Evolutionary conservation across 2,329 filamentous ascomycete species (phyloP).

Genomic region (Neophaeococcomyces aloes): DNA sequence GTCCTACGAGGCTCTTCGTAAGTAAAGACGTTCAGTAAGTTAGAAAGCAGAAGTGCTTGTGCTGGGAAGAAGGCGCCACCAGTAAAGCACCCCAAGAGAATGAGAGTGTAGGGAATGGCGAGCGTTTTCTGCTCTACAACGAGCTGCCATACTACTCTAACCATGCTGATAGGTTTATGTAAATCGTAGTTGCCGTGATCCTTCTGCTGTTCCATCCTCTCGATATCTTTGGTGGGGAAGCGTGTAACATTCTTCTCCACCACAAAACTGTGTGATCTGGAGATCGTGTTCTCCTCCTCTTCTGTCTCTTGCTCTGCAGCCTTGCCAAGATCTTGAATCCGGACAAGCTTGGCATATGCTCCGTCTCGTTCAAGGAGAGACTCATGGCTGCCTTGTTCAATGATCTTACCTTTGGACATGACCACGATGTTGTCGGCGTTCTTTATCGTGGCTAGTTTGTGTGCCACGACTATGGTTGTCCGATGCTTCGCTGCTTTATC

Average conservation of each 20-base stretch:
- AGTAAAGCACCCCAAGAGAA: conserved; percentile 23
- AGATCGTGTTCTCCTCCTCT: conserved; percentile 12
- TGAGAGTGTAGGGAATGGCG: conserved; percentile 25
- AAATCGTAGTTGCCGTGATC: conserved; percentile 12
- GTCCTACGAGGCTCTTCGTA: conserved; percentile 44
- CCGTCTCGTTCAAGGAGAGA: conserved; percentile 30
- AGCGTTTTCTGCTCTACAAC: conserved; percentile 20
- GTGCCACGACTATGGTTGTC: conserved; percentile 28
- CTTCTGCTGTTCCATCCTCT: conserved; percentile 22
- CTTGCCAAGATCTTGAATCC: conserved; percentile 36
- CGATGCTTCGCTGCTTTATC: conserved; percentile 55
- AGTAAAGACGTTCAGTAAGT: conserved; percentile 59
- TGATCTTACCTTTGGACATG: conserved; percentile 32
- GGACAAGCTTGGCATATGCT: conserved; percentile 33
- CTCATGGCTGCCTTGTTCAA: conserved; percentile 36
- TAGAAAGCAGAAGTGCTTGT: conserved; percentile 65
- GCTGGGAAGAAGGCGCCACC: conserved; percentile 62
- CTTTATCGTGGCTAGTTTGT: conserved; percentile 31
- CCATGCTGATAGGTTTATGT: conserved; percentile 6
- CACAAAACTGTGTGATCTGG: conserved; percentile 5
- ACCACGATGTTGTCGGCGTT: conserved; percentile 33
- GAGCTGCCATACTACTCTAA: conserved; percentile 3
- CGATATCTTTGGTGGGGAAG: conserved; percentile 10
- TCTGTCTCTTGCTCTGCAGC: conserved; percentile 15
- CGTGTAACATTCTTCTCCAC: conserved; percentile 11